phyloP scores from a whole-genome alignment of 2,329 filamentous ascomycete species.

The Hymenoscyphus linearis region DNA sequence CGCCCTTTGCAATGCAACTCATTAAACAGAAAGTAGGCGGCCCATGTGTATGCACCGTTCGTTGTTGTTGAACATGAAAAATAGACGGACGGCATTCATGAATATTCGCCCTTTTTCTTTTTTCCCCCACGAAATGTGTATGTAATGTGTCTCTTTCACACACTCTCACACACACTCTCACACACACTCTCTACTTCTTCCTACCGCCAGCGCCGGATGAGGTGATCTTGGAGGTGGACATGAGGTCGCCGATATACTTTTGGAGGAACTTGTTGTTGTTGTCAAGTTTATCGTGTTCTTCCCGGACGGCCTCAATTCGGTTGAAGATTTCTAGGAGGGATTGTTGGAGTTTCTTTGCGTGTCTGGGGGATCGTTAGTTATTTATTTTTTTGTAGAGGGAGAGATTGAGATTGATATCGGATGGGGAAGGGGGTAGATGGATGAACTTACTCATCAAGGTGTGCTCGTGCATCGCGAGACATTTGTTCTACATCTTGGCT shows the following conservation, averaged over 20 bases:
- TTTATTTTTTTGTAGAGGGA: slow-evolving; percentile 8
- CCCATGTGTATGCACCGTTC: not conserved
- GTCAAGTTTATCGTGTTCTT: slow-evolving; percentile 94
- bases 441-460: slow-evolving; percentile 48
- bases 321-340: slow-evolving; percentile 86
- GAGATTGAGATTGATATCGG: not conserved
- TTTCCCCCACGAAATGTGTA: too few relatives aligned
- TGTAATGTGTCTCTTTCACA: too few relatives aligned
- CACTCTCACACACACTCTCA: too few relatives aligned
- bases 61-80: not conserved
- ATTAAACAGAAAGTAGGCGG: not conserved
- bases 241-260: slow-evolving; percentile 95
- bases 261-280: slow-evolving; percentile 96
- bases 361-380: slow-evolving; percentile 46
- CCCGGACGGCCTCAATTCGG: slow-evolving; percentile 88
- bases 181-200: slow-evolving; percentile 27
- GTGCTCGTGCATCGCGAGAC: slow-evolving; percentile 72
- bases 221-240: slow-evolving; percentile 75
- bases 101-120: not conserved
- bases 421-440: not conserved
- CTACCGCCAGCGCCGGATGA: slow-evolving; percentile 35
- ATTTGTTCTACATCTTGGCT: slow-evolving; percentile 87
- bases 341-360: slow-evolving; percentile 83
- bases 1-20: not conserved
- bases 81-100: not conserved